Percentiles rank a stretch among this genome's conserved stretches.
phyloP scores from a whole-genome alignment of 176 grass and related monocot genomes.

The Chloris gayana region DNA sequence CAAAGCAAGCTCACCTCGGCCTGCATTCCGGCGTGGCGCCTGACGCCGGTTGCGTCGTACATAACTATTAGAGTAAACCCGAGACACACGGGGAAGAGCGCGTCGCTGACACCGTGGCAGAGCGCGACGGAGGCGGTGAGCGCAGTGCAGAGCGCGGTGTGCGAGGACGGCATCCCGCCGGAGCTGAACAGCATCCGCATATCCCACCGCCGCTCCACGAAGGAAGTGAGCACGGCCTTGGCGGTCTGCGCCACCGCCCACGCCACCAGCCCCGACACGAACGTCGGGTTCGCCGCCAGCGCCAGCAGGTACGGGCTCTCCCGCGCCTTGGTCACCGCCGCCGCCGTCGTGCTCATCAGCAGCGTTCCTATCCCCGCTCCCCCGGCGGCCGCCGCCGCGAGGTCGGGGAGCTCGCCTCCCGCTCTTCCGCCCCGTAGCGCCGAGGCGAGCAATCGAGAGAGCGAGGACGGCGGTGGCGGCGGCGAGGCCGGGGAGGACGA shows the following conservation, averaged over 20 bases:
- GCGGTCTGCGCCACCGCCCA: constrained; percentile 77
- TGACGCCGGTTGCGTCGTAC: constrained; percentile 94
- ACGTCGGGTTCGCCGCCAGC: constrained; percentile 87
- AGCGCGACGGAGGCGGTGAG: constrained; percentile 88
- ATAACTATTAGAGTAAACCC: constrained; percentile 92
- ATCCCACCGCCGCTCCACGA: constrained; percentile 89
- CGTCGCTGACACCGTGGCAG: constrained; percentile 83
- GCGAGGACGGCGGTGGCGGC: neutral
- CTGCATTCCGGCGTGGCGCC: constrained; percentile 97
- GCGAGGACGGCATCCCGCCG: constrained; percentile 97
- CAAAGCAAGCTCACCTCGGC: constrained; percentile 67
- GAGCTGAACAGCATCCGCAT: constrained; percentile 79
- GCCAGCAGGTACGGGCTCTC: constrained; percentile 73
- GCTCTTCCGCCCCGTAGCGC: constrained; percentile 50
- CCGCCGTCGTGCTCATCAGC: constrained; percentile 96
- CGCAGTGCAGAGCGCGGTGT: constrained; percentile 89
- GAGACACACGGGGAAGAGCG: constrained; percentile 91
- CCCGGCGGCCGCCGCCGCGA: constrained; percentile 12
- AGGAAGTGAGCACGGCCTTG: constrained; percentile 81
- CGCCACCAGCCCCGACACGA: constrained; percentile 80
- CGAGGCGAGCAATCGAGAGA: constrained; percentile 30
- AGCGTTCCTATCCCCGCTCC: constrained; percentile 68
- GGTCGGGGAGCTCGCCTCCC: constrained; percentile 54
- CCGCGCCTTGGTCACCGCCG: constrained; percentile 68
- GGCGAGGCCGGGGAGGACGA: neutral